Base-by-base conservation (phyloP, 1,284 basidiomycete genomes). In the Leccinum griseonigrum region DNA sequence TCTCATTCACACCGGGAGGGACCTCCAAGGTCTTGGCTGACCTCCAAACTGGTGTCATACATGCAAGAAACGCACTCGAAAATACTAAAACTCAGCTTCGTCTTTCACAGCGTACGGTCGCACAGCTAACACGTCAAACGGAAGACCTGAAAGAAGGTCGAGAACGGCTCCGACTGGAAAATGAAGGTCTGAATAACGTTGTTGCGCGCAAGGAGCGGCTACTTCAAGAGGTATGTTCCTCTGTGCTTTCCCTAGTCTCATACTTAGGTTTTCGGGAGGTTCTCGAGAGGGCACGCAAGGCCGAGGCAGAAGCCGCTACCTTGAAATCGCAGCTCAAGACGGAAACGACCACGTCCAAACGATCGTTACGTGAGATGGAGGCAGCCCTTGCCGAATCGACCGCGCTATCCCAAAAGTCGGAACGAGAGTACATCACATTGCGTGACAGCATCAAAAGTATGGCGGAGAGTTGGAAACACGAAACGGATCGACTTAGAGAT, bases 111-210 rank as follows among this genome's bases (percentile, higher is more conserved):
- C 78, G 90, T 61, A 87, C 85, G 57, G 88, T 92, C 10, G 89
- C 91, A 50, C 87, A 90, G 72, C 76, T 93, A 51, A 94, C 92
- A 40, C 79, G 92, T 52, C 88, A 91, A 74, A 87, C 86, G 51
- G 94, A 95, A 71, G 94, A 95, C 74, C 75, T 94, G 73, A 94
- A 93, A 68, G 92, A 94, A 69, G 87, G 86, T 1, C 82, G 93
- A 64, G 91, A 94, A 71, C 80, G 93, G 54, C 75, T 94, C 60
- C 76, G 91, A 59, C 72, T 92, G 57, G 94, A 95, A 76, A 94
- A 93, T 70, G 93, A 95, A 72, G 87, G 87, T 1, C 73, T 94
- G 63, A 92, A 92, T 68, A 91, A 92, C 66, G 92, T 94, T 16
- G 87, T 95, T 10, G 85, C 90, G 29, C 81, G 93, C 60, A 95